Percentiles rank a stretch among this genome's conserved stretches.
Evolutionary conservation across 805 yeast genomes (phyloP).

Genomic region (Metschnikowia amazonensis): DNA sequence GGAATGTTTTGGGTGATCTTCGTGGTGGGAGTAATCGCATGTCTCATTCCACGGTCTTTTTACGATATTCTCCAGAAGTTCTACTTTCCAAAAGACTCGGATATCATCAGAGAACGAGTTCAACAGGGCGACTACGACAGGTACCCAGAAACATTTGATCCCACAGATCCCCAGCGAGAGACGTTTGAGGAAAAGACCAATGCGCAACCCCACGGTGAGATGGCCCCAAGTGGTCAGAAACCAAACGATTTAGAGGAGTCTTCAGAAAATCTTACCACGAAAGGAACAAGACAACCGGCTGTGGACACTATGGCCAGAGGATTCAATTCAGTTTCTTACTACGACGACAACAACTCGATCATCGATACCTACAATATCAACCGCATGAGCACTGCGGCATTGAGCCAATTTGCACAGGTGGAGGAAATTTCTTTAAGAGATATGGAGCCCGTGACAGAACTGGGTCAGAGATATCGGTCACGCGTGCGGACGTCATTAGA

Average conservation of each 20-base stretch:
- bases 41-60: constrained; percentile 65
- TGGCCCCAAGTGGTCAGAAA: not conserved
- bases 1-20: constrained; percentile 65
- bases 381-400: constrained; percentile 28
- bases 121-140: constrained; percentile 61
- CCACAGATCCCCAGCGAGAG: constrained; percentile 69
- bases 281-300: constrained; percentile 3
- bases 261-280: not conserved
- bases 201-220: not conserved
- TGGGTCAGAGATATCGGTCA: constrained; percentile 16
- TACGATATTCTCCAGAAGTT: constrained; percentile 53
- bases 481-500: constrained; percentile 36
- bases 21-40: constrained; percentile 58
- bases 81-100: constrained; percentile 62
- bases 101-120: constrained; percentile 70
- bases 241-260: not conserved
- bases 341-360: constrained; percentile 37
- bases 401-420: constrained; percentile 34
- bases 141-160: constrained; percentile 69
- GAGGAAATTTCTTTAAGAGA: constrained; percentile 52
- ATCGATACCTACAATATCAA: constrained; percentile 30
- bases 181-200: constrained; percentile 14
- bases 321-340: constrained; percentile 29
- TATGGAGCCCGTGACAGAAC: constrained; percentile 10
- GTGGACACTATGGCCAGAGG: constrained; percentile 5